Evolutionary conservation across 805 yeast genomes (phyloP), one percentile per base, ranked within the genome.

Genomic region (Sugiyamaella lignohabitans): DNA sequence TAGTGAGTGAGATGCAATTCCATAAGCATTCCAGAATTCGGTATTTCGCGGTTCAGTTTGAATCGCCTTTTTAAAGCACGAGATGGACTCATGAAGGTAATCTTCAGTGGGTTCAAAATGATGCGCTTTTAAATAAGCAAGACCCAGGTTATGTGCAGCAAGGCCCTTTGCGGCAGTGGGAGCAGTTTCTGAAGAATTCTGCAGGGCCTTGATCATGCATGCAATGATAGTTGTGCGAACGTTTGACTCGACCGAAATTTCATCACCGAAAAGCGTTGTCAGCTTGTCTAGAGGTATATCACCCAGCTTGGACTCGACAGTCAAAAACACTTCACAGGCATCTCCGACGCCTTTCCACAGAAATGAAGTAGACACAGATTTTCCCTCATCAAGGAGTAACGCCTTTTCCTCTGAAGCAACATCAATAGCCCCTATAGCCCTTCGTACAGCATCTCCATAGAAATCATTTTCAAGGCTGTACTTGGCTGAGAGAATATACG

Each of bases 21-120:
- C 98, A 23, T 91, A 69, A 0, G 85, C 82, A 45, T 78, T 71
- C 99, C 99, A 93, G 48, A 79, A 79, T 17, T 75, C 79, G 1
- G 83, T 70, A 52, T 83, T 84, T 48, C 74, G 76, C 3, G 82
- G 73, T 61, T 91, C 96, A 5, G 79, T 65, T 47, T 75, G 79
- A 46, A 89, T 79, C 0, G 96, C 82, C 38, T 71, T 74, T 54
- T 84, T 85, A 52, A 85, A 68, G 3, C 73, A 64, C 17, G 61
- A 68, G 11, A 86, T 73, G 0, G 96, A 74, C 1, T 70, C 63
- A 14, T 74, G 75, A 48, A 82, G 68, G 40, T 63, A 71, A 3
- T 34, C 43, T 17, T 35, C 20, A 10, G 5, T 17, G 5, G 20
- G 20, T 35, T 16, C 21, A 35, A 17, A 16, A 30, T 66, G 53